phyloP scores from a whole-genome alignment of 2,329 filamentous ascomycete genomes.

The Aureobasidium sp. region DNA sequence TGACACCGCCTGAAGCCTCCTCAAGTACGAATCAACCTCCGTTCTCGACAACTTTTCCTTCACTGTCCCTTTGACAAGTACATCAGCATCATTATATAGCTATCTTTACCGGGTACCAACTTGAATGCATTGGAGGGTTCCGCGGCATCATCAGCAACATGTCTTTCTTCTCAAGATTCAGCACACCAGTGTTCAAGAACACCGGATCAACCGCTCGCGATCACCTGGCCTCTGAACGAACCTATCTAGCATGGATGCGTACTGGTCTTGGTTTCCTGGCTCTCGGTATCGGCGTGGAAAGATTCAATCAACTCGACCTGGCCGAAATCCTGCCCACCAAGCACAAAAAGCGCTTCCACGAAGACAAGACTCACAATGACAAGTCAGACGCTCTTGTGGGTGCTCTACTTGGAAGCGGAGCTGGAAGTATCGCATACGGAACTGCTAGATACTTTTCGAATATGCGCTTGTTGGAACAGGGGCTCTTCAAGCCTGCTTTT shows the following conservation, averaged over 20 bases:
- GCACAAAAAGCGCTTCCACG: slow-evolving; percentile 26
- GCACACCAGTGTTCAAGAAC: slow-evolving; percentile 28
- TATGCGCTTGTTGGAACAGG: slow-evolving; percentile 34
- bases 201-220: slow-evolving; percentile 43
- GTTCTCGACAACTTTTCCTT: neutral
- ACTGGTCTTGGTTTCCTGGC: slow-evolving; percentile 45
- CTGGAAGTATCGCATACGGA: slow-evolving; percentile 39
- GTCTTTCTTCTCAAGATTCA: slow-evolving; percentile 5
- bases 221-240: slow-evolving; percentile 46
- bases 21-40: neutral
- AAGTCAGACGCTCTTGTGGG: slow-evolving; percentile 17
- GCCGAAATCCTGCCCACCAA: slow-evolving; percentile 21
- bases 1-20: neutral
- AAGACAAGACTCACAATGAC: neutral
- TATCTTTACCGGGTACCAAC: no score
- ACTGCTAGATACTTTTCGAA: slow-evolving; percentile 40
- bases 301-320: slow-evolving; percentile 30
- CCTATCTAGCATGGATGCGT: slow-evolving; percentile 44
- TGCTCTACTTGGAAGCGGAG: slow-evolving; percentile 37
- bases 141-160: neutral
- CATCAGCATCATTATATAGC: neutral
- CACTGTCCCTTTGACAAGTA: no score
- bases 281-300: slow-evolving; percentile 43
- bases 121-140: no score
- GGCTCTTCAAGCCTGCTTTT: slow-evolving; percentile 32